Conservation (phyloP, 2,329 filamentous ascomycete genomes). For the Hysterium pulicare region DNA sequence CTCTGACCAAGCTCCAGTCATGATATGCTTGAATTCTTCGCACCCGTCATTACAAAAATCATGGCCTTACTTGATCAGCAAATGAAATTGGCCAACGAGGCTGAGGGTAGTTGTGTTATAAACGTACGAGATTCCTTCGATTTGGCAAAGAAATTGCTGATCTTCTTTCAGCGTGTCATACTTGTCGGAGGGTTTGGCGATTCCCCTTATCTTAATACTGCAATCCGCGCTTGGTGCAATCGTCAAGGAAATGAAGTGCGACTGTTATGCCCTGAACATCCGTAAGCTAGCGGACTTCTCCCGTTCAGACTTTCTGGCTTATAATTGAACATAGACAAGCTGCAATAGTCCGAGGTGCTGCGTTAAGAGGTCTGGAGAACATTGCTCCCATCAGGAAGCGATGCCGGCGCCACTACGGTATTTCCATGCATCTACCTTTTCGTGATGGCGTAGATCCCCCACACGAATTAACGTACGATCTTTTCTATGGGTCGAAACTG, state of each 20-base stretch:
- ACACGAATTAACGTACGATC: neutral
- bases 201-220: slow-evolving; percentile 4
- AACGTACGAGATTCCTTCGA: neutral
- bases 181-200: slow-evolving; percentile 12
- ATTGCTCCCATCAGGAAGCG: neutral
- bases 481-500: neutral
- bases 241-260: neutral
- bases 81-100: neutral
- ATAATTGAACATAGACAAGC: neutral
- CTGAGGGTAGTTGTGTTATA: neutral
- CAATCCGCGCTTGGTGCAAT: slow-evolving; percentile 3
- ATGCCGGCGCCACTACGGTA: slow-evolving; percentile 4
- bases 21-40: slow-evolving; percentile 5
- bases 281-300: neutral
- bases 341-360: slow-evolving; percentile 4
- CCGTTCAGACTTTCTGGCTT: neutral
- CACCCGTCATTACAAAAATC: slow-evolving; percentile 5
- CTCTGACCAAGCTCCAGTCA: neutral
- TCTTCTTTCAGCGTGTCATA: slow-evolving; percentile 3
- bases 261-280: slow-evolving; percentile 1
- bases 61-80: slow-evolving; percentile 3
- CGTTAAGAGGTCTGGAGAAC: neutral
- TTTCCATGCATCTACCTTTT: neutral
- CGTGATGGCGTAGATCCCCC: neutral
- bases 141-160: neutral